A percentile compares a stretch with the other conserved stretches of the same genome.
phyloP scores from a whole-genome alignment of 2,329 filamentous ascomycete species.

The Trichoderma koningiopsis region DNA sequence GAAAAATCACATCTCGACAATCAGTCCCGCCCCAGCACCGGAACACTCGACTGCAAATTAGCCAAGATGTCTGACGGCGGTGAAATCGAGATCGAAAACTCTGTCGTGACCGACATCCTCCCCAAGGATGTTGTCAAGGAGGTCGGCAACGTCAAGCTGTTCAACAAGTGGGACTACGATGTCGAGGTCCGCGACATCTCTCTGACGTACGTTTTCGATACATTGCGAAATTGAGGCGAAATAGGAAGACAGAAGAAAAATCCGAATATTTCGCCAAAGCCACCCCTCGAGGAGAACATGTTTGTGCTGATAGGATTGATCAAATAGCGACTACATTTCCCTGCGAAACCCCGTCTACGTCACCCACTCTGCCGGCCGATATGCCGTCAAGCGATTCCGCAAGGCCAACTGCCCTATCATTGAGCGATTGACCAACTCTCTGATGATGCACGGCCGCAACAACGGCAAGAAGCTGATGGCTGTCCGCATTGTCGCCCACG shows the following conservation, averaged over 20 bases:
- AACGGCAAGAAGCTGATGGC: constrained; percentile 99
- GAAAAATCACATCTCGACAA: constrained; percentile 44
- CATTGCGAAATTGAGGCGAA: constrained; percentile 13
- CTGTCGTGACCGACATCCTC: constrained; percentile 75
- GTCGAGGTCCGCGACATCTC: constrained; percentile 99
- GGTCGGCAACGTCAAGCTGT: constrained; percentile 91
- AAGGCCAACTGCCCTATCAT: constrained; percentile 99
- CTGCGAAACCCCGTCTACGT: constrained; percentile 99
- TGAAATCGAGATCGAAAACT: constrained; percentile 89
- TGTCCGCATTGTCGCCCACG: constrained; percentile 97
- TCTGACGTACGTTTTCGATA: constrained; percentile 74
- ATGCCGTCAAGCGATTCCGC: constrained; percentile 99
- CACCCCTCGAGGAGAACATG: neutral
- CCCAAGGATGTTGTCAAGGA: constrained; percentile 91
- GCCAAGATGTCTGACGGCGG: constrained; percentile 88
- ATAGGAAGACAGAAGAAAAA: constrained; percentile 9
- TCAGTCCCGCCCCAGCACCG: constrained; percentile 41
- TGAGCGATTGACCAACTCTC: constrained; percentile 99
- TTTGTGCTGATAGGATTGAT: constrained; percentile 39
- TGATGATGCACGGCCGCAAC: constrained; percentile 99
- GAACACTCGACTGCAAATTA: constrained; percentile 43
- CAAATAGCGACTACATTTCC: constrained; percentile 94
- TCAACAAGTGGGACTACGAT: constrained; percentile 98
- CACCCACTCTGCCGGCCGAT: constrained; percentile 97
- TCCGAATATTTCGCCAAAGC: neutral